A percentile compares a stretch with the other conserved stretches of the same genome.
Conservation (phyloP, 257 asterid genomes). For the Cordia subcordata region DNA sequence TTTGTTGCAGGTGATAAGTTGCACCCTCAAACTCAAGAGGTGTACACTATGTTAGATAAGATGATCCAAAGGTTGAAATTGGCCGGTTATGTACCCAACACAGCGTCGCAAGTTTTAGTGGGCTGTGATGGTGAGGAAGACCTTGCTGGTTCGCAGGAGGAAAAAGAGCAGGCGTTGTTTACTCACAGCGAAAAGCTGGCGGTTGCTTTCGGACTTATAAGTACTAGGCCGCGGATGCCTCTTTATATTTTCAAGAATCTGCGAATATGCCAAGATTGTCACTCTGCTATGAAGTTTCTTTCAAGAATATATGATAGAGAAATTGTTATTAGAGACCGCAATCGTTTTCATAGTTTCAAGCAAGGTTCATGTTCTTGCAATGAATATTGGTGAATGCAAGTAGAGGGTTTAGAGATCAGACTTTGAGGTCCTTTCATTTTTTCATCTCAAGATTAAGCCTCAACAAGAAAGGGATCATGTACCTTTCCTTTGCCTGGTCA, state of each 20-base stretch:
- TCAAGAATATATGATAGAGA: slow-evolving; percentile 45
- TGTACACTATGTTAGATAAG: slow-evolving; percentile 44
- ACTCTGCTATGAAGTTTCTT: slow-evolving; percentile 30
- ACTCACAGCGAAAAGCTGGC: slow-evolving; percentile 39
- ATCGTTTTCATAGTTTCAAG: slow-evolving; percentile 50
- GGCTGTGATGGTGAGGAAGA: slow-evolving; percentile 23
- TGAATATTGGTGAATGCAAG: slow-evolving; percentile 23
- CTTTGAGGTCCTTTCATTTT: too few relatives aligned
- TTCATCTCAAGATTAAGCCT: too few relatives aligned
- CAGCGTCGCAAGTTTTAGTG: slow-evolving; percentile 26
- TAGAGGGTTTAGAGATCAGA: too few relatives aligned
- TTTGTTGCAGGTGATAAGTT: slow-evolving; percentile 57
- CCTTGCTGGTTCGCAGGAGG: background rate
- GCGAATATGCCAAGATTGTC: slow-evolving; percentile 56
- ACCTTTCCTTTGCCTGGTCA: too few relatives aligned
- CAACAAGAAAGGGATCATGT: too few relatives aligned
- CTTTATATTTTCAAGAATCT: slow-evolving; percentile 55
- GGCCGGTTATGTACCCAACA: slow-evolving; percentile 36
- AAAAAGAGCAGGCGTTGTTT: slow-evolving; percentile 26
- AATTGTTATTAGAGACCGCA: slow-evolving; percentile 55
- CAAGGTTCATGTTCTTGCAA: slow-evolving; percentile 46
- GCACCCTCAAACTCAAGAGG: slow-evolving; percentile 31
- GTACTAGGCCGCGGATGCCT: slow-evolving; percentile 33
- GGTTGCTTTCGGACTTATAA: slow-evolving; percentile 48
- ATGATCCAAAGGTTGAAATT: slow-evolving; percentile 40